These are phyloP conservation scores for Cystobasidium tubakii DNA, from an alignment of 768 basidiomycete genomes.

Conservation along the genomic window DNA sequence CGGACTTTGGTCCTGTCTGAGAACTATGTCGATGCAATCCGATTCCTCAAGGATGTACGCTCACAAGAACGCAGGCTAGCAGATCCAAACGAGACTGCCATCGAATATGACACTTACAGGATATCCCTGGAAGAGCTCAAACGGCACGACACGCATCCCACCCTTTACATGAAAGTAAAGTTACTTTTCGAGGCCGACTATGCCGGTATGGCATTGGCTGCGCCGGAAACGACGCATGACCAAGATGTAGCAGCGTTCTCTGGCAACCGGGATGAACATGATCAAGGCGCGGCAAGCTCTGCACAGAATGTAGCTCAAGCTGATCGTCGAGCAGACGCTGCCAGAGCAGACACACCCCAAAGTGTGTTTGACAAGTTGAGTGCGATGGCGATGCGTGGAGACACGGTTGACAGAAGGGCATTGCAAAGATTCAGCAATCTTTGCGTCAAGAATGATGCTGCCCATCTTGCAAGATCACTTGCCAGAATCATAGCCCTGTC, in stretches of 20 bases:
- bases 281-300: background rate
- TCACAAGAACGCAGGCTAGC: background rate
- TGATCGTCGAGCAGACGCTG: background rate
- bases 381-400: background rate
- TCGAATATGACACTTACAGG: slow-evolving; percentile 13
- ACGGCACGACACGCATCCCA: background rate
- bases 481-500: background rate
- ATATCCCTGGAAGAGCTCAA: slow-evolving; percentile 8
- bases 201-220: background rate
- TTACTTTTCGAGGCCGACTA: background rate
- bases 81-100: background rate
- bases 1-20: background rate
- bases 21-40: slow-evolving; percentile 8
- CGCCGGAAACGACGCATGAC: background rate
- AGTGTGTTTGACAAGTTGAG: background rate
- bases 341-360: background rate
- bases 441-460: background rate
- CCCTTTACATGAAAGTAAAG: background rate
- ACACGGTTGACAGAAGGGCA: background rate
- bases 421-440: background rate
- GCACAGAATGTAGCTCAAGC: background rate
- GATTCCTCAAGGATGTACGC: background rate
- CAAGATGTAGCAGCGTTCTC: background rate
- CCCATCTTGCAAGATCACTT: slow-evolving; percentile 10
- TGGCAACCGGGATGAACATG: background rate